Evolutionary conservation across 148 eudicot genomes (phyloP).

Genomic region (Chenopodium berlandieri): DNA sequence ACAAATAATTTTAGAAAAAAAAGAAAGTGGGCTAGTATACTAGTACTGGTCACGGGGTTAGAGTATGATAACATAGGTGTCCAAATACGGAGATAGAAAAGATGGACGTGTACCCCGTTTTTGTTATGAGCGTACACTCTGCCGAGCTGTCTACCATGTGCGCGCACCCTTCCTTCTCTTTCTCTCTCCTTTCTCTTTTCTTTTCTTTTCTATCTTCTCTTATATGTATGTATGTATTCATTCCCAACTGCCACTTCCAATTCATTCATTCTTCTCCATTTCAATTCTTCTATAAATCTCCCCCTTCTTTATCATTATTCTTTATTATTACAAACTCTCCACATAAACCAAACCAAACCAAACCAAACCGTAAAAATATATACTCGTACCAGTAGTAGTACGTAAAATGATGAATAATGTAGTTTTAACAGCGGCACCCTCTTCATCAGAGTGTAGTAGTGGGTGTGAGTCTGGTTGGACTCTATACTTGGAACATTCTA

Average conservation of each 20-base stretch:
- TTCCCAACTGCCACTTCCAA: constrained; percentile 16
- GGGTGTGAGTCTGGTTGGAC: constrained; percentile 45
- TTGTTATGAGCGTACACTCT: constrained; percentile 20
- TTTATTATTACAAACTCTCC: too few species aligned
- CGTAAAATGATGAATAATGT: constrained; percentile 24
- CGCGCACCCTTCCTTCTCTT: background rate
- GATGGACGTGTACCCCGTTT: constrained; percentile 25
- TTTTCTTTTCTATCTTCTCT: constrained; percentile 18
- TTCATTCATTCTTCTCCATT: background rate
- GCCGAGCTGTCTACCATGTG: constrained; percentile 26
- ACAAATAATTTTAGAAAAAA: too few species aligned
- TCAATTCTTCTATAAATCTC: background rate
- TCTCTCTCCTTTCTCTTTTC: background rate
- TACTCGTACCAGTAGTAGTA: background rate
- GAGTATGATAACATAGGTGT: constrained; percentile 20
- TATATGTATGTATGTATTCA: too few species aligned
- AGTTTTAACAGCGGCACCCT: background rate
- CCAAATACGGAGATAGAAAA: constrained; percentile 22
- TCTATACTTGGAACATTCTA: constrained; percentile 32
- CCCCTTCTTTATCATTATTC: too few species aligned
- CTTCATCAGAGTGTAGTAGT: constrained; percentile 26
- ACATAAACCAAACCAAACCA: too few species aligned
- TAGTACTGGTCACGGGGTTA: constrained; percentile 21
- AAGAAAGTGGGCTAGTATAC: too few species aligned
- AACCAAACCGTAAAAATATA: too few species aligned